A percentile compares a stretch with the other conserved stretches of the same genome.
These are phyloP conservation scores for Pouteria campechiana DNA, from an alignment of 179 eudicot genomes.

Conservation along the genomic window DNA sequence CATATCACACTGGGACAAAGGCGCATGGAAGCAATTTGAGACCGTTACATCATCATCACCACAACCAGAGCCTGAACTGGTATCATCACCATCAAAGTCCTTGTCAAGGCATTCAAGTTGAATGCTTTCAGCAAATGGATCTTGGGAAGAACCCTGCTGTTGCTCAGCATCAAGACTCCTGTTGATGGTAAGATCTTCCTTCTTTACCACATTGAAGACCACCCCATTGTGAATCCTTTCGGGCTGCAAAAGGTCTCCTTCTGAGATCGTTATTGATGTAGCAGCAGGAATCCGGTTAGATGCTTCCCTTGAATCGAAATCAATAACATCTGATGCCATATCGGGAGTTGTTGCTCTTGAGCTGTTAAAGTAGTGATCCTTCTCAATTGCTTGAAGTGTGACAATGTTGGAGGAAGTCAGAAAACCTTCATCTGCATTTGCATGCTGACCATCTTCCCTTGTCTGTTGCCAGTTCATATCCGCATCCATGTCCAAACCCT, in stretches of 20 bases:
- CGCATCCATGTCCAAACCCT: constrained; percentile 47
- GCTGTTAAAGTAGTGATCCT: constrained; percentile 20
- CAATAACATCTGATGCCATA: constrained; percentile 32
- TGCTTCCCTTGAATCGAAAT: constrained; percentile 32
- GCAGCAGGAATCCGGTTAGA: constrained; percentile 13
- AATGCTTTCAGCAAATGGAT: constrained; percentile 54
- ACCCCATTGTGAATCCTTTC: constrained; percentile 64
- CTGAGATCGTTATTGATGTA: constrained; percentile 38
- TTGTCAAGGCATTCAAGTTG: constrained; percentile 55
- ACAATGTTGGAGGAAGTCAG: no score
- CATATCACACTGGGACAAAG: no score
- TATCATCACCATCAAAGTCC: constrained; percentile 59
- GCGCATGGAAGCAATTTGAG: background rate
- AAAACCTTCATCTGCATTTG: constrained; percentile 22
- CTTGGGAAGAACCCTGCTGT: constrained; percentile 12
- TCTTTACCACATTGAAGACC: constrained; percentile 68
- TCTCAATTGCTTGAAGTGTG: constrained; percentile 18
- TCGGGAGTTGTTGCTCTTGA: constrained; percentile 39
- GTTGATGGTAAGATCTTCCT: constrained; percentile 33
- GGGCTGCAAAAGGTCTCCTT: constrained; percentile 81
- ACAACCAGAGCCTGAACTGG: constrained; percentile 51
- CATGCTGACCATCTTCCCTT: constrained; percentile 16
- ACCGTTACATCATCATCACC: constrained; percentile 13
- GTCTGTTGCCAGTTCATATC: no score
- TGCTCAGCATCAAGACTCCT: constrained; percentile 49